phyloP scores from a whole-genome alignment of 2,329 filamentous ascomycete species.

The Bipolaris bicolor region DNA sequence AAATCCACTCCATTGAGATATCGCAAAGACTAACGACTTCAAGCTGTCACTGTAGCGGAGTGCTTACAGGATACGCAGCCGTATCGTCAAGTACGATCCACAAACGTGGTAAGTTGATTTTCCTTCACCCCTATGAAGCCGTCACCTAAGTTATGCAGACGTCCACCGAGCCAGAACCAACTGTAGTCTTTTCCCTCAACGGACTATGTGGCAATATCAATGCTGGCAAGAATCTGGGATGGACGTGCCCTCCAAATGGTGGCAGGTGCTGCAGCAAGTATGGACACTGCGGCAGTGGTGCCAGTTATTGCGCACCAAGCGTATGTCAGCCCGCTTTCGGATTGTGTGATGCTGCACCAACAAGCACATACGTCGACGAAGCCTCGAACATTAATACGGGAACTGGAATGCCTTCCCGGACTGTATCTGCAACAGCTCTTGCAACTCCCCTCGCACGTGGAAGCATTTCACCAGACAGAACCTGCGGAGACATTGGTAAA shows the following conservation, averaged over 20 bases:
- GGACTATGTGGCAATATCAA: conserved; percentile 16
- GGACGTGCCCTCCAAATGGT: conserved; percentile 14
- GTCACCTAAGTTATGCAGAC: conserved; percentile 1
- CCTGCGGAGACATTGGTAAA: not conserved
- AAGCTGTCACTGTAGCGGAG: conserved; percentile 13
- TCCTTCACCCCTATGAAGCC: not conserved
- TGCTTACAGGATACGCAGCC: conserved; percentile 9
- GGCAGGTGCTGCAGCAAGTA: conserved; percentile 17
- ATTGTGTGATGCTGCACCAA: conserved; percentile 1
- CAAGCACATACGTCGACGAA: conserved; percentile 1
- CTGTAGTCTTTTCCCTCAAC: conserved; percentile 12
- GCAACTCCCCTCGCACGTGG: not conserved
- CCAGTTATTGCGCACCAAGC: conserved; percentile 8
- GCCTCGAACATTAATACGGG: not conserved
- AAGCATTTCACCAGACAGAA: not conserved
- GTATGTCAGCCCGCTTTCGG: conserved; percentile 11
- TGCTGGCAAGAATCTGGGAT: conserved; percentile 15
- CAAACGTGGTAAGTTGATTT: conserved; percentile 1
- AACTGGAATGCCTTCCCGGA: not conserved
- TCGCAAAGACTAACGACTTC: conserved; percentile 1
- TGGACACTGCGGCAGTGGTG: conserved; percentile 10
- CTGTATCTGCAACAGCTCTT: not conserved
- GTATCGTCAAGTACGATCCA: conserved; percentile 8
- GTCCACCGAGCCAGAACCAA: conserved; percentile 4
- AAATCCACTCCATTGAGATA: not conserved